Percentiles rank a stretch among this genome's conserved stretches.
phyloP scores from a whole-genome alignment of 176 grass and related monocot genomes.

The Musa itinerans region DNA sequence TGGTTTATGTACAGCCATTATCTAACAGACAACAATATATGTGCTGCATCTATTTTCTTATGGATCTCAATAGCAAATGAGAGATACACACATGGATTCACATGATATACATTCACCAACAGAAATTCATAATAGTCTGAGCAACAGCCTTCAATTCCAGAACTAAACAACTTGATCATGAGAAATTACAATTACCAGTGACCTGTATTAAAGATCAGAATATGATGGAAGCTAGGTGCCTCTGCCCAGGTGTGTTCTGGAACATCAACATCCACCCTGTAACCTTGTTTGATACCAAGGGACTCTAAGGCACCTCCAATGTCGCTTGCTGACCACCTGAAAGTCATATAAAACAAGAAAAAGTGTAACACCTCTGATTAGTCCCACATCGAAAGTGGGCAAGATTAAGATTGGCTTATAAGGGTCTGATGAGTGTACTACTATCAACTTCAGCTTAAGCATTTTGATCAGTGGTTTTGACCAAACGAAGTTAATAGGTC shows the following conservation, averaged over 20 bases:
- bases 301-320: constrained; percentile 59
- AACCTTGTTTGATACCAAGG: constrained; percentile 81
- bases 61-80: too few species aligned
- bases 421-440: too few species aligned
- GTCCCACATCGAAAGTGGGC: too few species aligned
- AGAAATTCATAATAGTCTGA: neutral
- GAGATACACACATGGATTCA: neutral
- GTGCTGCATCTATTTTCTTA: too few species aligned
- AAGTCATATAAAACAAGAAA: neutral
- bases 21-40: too few species aligned
- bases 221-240: constrained; percentile 69
- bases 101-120: neutral
- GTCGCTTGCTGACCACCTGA: constrained; percentile 66
- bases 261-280: constrained; percentile 81
- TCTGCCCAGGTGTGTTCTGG: constrained; percentile 75
- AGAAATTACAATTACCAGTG: constrained; percentile 45
- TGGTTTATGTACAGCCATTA: too few species aligned
- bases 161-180: neutral
- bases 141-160: neutral
- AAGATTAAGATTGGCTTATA: too few species aligned
- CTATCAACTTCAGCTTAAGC: too few species aligned
- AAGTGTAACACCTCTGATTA: too few species aligned
- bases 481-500: too few species aligned
- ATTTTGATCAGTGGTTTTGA: too few species aligned
- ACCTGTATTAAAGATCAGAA: constrained; percentile 94